These are phyloP conservation scores for Periconia sp. DNA, from an alignment of 2,329 filamentous ascomycete species.

Conservation along the genomic window DNA sequence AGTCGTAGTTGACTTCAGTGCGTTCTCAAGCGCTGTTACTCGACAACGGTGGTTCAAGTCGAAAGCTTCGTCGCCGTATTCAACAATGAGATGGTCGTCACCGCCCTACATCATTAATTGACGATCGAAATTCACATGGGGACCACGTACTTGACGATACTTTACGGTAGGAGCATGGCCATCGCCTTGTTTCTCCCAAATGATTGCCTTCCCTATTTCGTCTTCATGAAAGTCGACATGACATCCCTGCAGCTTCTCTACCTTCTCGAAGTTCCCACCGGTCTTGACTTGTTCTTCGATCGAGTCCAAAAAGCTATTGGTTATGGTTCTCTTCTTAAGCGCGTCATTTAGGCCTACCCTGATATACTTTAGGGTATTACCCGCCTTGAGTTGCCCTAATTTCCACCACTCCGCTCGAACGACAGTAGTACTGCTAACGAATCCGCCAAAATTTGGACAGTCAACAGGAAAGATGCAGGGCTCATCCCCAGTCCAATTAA, in stretches of 20 bases:
- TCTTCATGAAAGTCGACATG: slow-evolving; percentile 33
- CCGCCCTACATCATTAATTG: slow-evolving; percentile 26
- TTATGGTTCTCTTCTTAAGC: slow-evolving; percentile 50
- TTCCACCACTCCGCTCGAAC: slow-evolving; percentile 66
- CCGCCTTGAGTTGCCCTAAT: slow-evolving; percentile 66
- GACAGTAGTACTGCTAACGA: slow-evolving; percentile 62
- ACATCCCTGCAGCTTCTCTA: slow-evolving; percentile 32
- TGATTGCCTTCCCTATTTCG: slow-evolving; percentile 33
- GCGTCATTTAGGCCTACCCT: slow-evolving; percentile 61
- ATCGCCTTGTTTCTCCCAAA: slow-evolving; percentile 35
- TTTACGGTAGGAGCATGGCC: slow-evolving; percentile 28
- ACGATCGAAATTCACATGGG: slow-evolving; percentile 36
- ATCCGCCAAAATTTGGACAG: slow-evolving; percentile 66
- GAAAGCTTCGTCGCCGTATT: slow-evolving; percentile 63
- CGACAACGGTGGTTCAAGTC: slow-evolving; percentile 64
- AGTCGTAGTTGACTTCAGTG: slow-evolving; percentile 50
- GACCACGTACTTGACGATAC: slow-evolving; percentile 23
- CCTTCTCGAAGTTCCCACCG: slow-evolving; percentile 18
- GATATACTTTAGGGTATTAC: slow-evolving; percentile 60
- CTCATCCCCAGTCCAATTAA: slow-evolving; percentile 68
- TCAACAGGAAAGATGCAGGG: slow-evolving; percentile 66
- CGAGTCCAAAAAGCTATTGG: slow-evolving; percentile 53
- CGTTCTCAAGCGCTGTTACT: slow-evolving; percentile 60
- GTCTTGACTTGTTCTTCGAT: slow-evolving; percentile 49
- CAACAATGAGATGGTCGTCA: slow-evolving; percentile 61